Base-by-base conservation (phyloP, 1,284 basidiomycete species). In the Hymenochaete sp. region DNA sequence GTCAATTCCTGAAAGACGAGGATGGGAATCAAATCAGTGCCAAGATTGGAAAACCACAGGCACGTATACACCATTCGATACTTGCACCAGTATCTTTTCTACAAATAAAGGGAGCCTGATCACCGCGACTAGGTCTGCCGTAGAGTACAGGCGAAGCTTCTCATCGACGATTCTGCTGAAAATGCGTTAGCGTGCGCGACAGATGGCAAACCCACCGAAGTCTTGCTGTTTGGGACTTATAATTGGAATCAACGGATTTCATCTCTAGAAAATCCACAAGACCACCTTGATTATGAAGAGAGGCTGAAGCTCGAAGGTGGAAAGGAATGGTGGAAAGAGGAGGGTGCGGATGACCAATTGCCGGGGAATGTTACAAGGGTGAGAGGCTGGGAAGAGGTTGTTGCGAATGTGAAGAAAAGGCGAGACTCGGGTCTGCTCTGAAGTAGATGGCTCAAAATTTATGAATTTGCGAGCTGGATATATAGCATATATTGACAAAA, bases 91-190 rank as follows among this genome's bases (percentile, higher is more conserved):
- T 29, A 35, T 22, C 27, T 31, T 14, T n/a, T 9, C 10, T 16
- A 45, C 43, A n/a, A 10, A 29, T 36, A 19, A 26, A 18, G 10
- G 25, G 9, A 10, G 28, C 9, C 28, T 9, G 28, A 31, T 31
- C 31, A 19, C 26, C 11, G 9, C 10, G 21, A 6, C 5, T 48
- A 82, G 79, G 73, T 84, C 37, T 83, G 84, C 58, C 63, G 73
- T 41, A 70, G 73, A 49, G 64, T 86, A 11, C 67, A 70, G 19
- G 81, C 83, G 13, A 65, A 71, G 38, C 59, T 89, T 31, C 64
- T 89, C 41, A 77, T 89, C 47, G 86, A 90, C 63, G 86, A 90
- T 63, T 85, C 82, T 3, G 59, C 78, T 27, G 86, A 89, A 61
- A 88, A 90, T 59, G 81, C 81, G 13, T 55, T 83, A 10, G 71